Base-by-base conservation (phyloP, 306 rosid species). In the Rosa persica region DNA sequence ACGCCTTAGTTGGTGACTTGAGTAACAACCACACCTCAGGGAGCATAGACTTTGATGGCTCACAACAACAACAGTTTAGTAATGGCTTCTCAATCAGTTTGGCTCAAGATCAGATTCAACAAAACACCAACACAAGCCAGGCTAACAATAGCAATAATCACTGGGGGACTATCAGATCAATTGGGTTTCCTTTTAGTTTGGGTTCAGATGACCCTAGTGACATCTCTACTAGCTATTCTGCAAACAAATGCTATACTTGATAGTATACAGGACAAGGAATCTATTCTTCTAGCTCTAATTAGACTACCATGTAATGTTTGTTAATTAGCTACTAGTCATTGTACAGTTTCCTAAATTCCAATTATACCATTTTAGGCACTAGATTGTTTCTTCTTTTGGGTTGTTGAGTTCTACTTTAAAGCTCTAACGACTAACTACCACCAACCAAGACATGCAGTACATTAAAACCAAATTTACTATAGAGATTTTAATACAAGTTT, bases 181-280 rank as follows among this genome's bases (percentile, higher is more conserved):
- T 81, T 58, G 97, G 80, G 5, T 93, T 89, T 83, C 97, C 98
- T 11, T 89, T 89, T 81, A 80, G 69, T 81, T 76, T 86, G 79
- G 79, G 85, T 48, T 79, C 88, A 69, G 72, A 82, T 81, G 91
- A 87, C 78, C 84, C 91, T 6, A 87, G 76, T 78, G 93, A 93
- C n/a, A 85, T 88, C 81, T 82, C 90, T 67, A 72, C 90, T 36
- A 84, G 73, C 75, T 85, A 78, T 81, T 83, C 88, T 81, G 70
- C 90, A 39, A 85, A 75, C 78, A 89, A 80, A 78, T 89, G 91
- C 67, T 83, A 85, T 81, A 85, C 84, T 70, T 82, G 64, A 76
- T 67, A 27, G n/a, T 30, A 38, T 25, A 20, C 9, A 68, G 11
- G 19, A 39, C 13, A 57, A 69, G 44, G 25, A 27, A 61, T 38